Evolutionary conservation across 345 rosid species (phyloP).

Genomic region (Carallia brachiata): DNA sequence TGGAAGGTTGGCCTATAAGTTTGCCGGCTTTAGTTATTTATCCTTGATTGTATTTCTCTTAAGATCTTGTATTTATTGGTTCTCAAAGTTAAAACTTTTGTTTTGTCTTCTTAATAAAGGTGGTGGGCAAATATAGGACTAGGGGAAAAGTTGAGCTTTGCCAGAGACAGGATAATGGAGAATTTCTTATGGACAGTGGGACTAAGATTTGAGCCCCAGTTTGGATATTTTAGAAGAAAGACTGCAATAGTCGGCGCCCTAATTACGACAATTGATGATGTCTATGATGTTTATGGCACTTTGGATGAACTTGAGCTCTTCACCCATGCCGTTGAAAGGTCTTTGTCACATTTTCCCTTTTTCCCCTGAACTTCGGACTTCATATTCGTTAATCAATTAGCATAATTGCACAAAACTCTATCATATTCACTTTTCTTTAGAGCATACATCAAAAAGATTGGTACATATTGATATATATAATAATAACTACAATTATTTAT

Average conservation of each 20-base stretch:
- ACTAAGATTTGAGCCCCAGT: slow-evolving; percentile 22
- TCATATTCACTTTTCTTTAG: background rate
- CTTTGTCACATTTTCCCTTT: background rate
- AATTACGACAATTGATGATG: slow-evolving; percentile 31
- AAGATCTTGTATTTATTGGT: too few species aligned
- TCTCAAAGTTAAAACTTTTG: background rate
- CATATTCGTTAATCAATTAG: background rate
- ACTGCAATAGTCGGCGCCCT: slow-evolving; percentile 17
- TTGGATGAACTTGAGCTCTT: slow-evolving; percentile 36
- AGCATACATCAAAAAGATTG: too few species aligned
- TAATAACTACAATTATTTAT: background rate
- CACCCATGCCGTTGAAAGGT: background rate
- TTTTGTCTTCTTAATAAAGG: slow-evolving; percentile 7
- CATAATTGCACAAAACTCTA: background rate
- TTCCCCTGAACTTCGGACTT: background rate
- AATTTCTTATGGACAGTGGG: slow-evolving; percentile 35
- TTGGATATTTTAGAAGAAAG: slow-evolving; percentile 27
- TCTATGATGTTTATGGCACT: slow-evolving; percentile 43
- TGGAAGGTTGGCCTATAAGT: background rate
- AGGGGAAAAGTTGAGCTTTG: slow-evolving; percentile 27
- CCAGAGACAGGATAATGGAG: slow-evolving; percentile 40
- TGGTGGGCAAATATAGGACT: slow-evolving; percentile 41
- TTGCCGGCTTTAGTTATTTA: background rate
- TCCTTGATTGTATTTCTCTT: background rate
- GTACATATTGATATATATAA: background rate